Base-by-base conservation (phyloP, 345 rosid species). In the Stellera chamaejasme region DNA sequence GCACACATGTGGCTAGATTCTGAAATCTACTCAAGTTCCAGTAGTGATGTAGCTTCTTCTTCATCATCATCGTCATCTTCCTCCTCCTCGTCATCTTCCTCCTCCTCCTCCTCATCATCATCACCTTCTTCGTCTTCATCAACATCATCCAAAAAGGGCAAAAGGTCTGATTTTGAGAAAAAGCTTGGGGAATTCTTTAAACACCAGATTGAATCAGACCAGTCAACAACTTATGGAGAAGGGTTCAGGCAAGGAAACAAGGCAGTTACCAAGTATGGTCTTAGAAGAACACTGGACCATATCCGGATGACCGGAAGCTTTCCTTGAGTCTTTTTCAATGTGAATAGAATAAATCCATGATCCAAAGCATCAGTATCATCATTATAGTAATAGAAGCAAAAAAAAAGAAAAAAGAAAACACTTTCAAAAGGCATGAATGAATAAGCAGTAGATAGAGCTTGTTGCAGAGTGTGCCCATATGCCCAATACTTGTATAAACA, bases 1-100 rank as follows among this genome's bases (percentile, higher is more conserved):
- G 99, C 92, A 42, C 86, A 90, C 67, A 77, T 94, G 99, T 94
- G 99, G 99, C 64, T 94, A 68, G 97, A 90, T 7, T 79, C 99
- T 0, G 96, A 94, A 78, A 82, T 87, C 2, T 87, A 85, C 53
- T 61, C 88, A 10, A 50, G 73, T 39, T 45, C 79, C 1, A 84
- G 84, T 45, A 59, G 67, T 27, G 82, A 71, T 2, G 78, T 45
- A 4, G 58, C 96, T 46, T 77, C 84, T 0, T 62, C 82, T 0
- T 66, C 82, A 27, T 41, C 65, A 0, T 71, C 93, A 0, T 62
- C 87, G 0, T 75, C 91, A 0, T 65, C 83, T 0, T 79, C 95
- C 0, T 78, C 94, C 0, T 77, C 84, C 0, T 62, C 82, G 0
- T 66, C 82, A 27, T 43, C 65, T 0, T 69, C 93, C 0, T 62